Evolutionary conservation across 2,329 filamentous ascomycete species (phyloP).

Genomic region (Ascochyta koolunga): DNA sequence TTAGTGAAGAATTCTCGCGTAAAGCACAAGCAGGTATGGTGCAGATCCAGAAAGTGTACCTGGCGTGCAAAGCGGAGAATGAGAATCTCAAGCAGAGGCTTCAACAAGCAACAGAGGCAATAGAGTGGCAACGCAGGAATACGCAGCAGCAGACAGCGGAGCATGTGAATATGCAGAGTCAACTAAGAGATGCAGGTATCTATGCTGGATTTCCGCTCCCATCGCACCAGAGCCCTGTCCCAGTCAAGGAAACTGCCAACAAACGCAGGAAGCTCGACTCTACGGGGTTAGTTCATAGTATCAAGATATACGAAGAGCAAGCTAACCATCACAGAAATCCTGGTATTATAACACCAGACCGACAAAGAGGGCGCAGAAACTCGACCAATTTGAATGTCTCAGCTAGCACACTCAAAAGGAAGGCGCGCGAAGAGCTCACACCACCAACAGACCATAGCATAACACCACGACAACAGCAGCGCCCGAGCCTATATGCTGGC

Average conservation of each 20-base stretch:
- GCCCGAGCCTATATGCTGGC: background rate
- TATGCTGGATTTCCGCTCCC: background rate
- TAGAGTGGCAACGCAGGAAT: background rate
- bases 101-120: background rate
- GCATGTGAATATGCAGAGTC: background rate
- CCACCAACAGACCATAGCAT: background rate
- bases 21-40: background rate
- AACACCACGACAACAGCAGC: background rate
- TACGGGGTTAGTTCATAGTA: background rate
- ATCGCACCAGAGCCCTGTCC: background rate
- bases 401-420: background rate
- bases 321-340: background rate
- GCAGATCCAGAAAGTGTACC: background rate
- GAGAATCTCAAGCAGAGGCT: slow-evolving; percentile 2
- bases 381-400: background rate
- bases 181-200: background rate
- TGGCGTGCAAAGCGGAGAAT: background rate
- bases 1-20: background rate
- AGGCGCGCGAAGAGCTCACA: background rate
- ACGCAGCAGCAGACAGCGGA: background rate
- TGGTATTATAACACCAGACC: background rate
- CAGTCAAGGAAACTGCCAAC: background rate
- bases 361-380: background rate
- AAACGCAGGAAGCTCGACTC: slow-evolving; percentile 5
- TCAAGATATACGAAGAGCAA: rapidly evolving